These are phyloP conservation scores for Irpex lacteus DNA, from an alignment of 1,284 basidiomycete genomes.

Conservation along the genomic window DNA sequence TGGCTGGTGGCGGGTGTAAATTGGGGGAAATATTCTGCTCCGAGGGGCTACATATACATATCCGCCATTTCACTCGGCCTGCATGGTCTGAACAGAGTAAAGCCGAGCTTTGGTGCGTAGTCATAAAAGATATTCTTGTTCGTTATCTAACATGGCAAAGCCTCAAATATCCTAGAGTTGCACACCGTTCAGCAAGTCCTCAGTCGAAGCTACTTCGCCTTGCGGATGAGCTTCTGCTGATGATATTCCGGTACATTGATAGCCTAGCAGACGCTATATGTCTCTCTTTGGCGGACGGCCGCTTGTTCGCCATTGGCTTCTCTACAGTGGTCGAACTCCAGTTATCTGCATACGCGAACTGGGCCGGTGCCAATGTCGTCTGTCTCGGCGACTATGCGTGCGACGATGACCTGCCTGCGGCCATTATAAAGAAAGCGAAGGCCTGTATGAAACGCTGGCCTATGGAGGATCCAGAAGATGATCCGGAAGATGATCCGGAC, in stretches of 20 bases:
- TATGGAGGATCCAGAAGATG: background rate
- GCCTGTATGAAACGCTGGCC: background rate
- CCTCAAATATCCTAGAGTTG: background rate
- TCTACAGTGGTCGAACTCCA: background rate
- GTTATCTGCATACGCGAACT: background rate
- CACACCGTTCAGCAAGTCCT: background rate
- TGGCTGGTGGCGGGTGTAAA: background rate
- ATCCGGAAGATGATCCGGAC: background rate
- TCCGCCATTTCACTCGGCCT: background rate
- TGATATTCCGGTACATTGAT: background rate
- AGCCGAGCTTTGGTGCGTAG: background rate
- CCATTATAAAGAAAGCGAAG: background rate
- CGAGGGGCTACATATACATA: background rate
- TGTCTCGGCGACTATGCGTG: slow-evolving; percentile 1
- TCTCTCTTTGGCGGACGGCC: background rate
- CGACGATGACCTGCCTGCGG: background rate
- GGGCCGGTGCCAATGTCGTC: background rate
- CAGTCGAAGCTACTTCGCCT: background rate
- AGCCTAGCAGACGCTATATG: background rate
- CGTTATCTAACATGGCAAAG: background rate
- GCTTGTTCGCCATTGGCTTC: background rate
- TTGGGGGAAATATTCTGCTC: background rate
- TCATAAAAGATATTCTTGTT: background rate
- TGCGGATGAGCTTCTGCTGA: background rate
- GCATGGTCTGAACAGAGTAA: background rate